phyloP scores from a whole-genome alignment of 2,329 filamentous ascomycete genomes.

The Fusarium verrucosum region DNA sequence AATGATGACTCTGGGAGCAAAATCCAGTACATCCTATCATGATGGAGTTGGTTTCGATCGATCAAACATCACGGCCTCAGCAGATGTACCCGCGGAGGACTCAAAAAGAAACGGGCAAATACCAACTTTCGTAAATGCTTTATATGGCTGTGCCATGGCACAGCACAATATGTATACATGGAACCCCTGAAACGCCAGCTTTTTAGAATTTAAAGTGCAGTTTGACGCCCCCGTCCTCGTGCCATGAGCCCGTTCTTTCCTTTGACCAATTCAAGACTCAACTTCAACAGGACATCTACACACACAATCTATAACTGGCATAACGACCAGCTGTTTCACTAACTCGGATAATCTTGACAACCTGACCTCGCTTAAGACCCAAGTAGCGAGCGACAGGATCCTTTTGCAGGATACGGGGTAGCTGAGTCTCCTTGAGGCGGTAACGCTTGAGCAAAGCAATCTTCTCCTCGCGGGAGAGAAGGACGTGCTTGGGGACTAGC shows the following conservation, averaged over 20 bases:
- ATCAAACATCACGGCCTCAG: too few relatives aligned
- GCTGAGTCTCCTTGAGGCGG: slow-evolving; percentile 94
- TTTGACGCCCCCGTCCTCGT: slow-evolving; percentile 45
- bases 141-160: slow-evolving; percentile 41
- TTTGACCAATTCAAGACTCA: slow-evolving; percentile 19
- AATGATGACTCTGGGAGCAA: not conserved
- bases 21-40: not conserved
- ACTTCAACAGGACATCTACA: slow-evolving; percentile 50
- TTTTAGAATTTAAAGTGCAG: slow-evolving; percentile 45
- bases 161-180: slow-evolving; percentile 44
- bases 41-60: not conserved
- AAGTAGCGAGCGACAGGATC: slow-evolving; percentile 95
- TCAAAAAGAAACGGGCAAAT: not conserved
- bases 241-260: slow-evolving; percentile 27
- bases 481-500: slow-evolving; percentile 90
- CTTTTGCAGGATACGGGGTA: slow-evolving; percentile 88
- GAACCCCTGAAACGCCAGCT: slow-evolving; percentile 46
- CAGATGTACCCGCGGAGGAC: not conserved
- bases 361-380: slow-evolving; percentile 88
- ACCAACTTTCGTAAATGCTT: slow-evolving; percentile 2
- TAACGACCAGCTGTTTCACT: slow-evolving; percentile 96
- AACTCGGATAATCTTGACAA: slow-evolving; percentile 97
- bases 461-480: slow-evolving; percentile 93
- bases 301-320: slow-evolving; percentile 85
- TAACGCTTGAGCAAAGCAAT: slow-evolving; percentile 85